Evolutionary conservation across 1,284 basidiomycete genomes (phyloP).

Genomic region (Tetrapyrgos nigripes): DNA sequence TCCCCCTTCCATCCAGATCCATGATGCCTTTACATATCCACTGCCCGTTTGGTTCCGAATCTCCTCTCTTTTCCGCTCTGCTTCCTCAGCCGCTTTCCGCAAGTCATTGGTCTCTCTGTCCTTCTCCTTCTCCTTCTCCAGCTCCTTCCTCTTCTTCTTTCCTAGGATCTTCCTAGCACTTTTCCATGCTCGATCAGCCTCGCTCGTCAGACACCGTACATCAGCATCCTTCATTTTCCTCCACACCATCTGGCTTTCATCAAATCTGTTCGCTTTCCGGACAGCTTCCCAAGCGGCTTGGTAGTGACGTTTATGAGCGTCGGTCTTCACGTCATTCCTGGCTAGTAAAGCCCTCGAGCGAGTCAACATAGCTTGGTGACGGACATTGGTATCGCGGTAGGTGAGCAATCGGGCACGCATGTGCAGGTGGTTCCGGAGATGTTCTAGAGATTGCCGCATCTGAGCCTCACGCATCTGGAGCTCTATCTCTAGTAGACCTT

Average conservation of each 20-base stretch:
- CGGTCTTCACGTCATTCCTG: constrained; percentile 5
- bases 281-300: constrained; percentile 12
- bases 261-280: neutral
- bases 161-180: neutral
- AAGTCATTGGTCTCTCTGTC: constrained; percentile 1
- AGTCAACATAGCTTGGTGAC: neutral
- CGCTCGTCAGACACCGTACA: constrained; percentile 5
- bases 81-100: neutral
- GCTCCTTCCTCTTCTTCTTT: neutral
- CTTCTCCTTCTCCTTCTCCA: neutral
- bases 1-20: constrained; percentile 6
- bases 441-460: constrained; percentile 12
- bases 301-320: constrained; percentile 3
- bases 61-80: neutral
- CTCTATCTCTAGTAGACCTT: constrained; percentile 2
- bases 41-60: neutral
- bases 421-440: constrained; percentile 4
- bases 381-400: neutral
- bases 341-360: constrained; percentile 1
- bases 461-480: constrained; percentile 2
- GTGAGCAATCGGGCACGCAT: constrained; percentile 2
- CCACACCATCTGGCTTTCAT: constrained; percentile 6
- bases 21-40: neutral
- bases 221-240: constrained; percentile 3
- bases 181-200: neutral